phyloP scores from a whole-genome alignment of 805 yeast genomes.

The Teunomyces tritomae region DNA sequence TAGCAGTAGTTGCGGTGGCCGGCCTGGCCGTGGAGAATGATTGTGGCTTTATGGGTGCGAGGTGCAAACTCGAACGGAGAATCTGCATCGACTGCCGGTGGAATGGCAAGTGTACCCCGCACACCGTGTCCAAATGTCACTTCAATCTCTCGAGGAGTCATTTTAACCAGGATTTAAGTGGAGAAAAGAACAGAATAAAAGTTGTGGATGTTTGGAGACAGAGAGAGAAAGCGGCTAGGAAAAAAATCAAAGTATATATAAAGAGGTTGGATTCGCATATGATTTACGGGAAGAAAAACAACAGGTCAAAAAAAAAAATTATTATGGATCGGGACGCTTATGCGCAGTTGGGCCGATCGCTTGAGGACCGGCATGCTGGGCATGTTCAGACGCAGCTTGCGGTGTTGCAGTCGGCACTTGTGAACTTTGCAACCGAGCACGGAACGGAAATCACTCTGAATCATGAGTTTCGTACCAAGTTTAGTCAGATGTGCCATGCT shows the following conservation, averaged over 20 bases:
- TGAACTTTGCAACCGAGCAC: conserved; percentile 73
- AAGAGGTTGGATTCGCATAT: too few species aligned
- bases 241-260: too few species aligned
- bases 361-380: conserved; percentile 53
- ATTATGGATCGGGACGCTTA: conserved; percentile 22
- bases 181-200: too few species aligned
- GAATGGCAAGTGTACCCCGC: conserved; percentile 37
- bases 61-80: conserved; percentile 31
- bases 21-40: conserved; percentile 79
- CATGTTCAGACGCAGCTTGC: conserved; percentile 68
- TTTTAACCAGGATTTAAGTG: too few species aligned
- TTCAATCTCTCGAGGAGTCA: conserved; percentile 32
- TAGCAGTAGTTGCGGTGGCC: conserved; percentile 83
- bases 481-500: conserved; percentile 70
- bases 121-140: conserved; percentile 36
- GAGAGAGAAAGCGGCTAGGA: too few species aligned
- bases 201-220: too few species aligned
- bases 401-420: conserved; percentile 72
- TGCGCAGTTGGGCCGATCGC: conserved; percentile 48
- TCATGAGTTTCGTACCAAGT: conserved; percentile 64
- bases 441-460: conserved; percentile 63
- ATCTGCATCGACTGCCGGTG: conserved; percentile 27
- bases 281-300: too few species aligned
- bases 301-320: too few species aligned
- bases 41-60: conserved; percentile 49